A percentile compares a stretch with the other conserved stretches of the same genome.
phyloP scores from a whole-genome alignment of 2,329 filamentous ascomycete species.

The Thielaviopsis ethacetica region DNA sequence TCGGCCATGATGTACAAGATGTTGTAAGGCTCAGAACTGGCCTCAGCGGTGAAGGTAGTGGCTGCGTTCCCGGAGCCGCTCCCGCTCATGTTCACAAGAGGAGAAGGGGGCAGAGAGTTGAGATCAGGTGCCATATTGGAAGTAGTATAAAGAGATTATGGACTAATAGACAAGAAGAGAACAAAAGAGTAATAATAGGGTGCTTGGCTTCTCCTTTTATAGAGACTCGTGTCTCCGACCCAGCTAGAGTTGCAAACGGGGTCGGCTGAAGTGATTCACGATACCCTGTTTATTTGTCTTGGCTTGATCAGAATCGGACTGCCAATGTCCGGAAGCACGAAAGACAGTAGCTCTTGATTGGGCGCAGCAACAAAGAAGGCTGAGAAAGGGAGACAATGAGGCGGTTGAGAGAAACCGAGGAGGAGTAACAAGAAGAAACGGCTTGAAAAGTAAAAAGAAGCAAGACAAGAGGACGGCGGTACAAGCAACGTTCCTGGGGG shows the following conservation, averaged over 20 bases:
- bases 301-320: not conserved
- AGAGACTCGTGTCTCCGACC: not conserved
- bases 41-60: not conserved
- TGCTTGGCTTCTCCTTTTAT: not conserved
- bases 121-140: conserved; percentile 52
- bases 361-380: not conserved
- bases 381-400: not conserved
- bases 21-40: conserved; percentile 22
- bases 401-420: not conserved
- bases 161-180: not conserved
- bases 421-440: not conserved
- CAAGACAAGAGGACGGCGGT: not conserved
- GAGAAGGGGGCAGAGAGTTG: conserved; percentile 49
- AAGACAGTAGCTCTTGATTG: not conserved
- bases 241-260: not conserved
- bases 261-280: not conserved
- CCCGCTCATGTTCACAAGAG: conserved; percentile 18
- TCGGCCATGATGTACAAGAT: conserved; percentile 83
- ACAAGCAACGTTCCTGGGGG: not conserved
- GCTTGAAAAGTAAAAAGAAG: not conserved
- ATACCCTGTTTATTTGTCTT: not conserved
- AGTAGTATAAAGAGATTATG: not conserved
- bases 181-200: not conserved
- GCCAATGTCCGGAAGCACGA: not conserved
- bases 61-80: conserved; percentile 13